These are phyloP conservation scores for Pueraria montana DNA, from an alignment of 306 rosid genomes.

Conservation along the genomic window DNA sequence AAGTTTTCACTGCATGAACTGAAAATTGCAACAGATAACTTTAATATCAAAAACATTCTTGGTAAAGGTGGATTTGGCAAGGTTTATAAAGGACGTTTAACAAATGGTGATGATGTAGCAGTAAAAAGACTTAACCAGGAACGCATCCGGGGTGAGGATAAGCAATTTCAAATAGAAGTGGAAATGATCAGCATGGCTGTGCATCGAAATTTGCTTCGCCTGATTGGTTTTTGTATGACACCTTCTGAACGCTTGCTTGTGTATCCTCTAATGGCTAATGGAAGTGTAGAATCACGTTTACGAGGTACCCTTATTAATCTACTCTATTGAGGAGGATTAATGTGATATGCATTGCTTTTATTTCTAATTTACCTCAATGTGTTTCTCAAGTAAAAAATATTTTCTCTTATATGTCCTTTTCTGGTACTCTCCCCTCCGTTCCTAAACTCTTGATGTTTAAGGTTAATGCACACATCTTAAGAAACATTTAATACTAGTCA, in stretches of 20 bases:
- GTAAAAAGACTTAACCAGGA: constrained; percentile 93
- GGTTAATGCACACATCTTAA: too few relatives aligned
- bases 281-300: constrained; percentile 96
- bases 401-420: neutral
- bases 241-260: constrained; percentile 49
- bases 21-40: constrained; percentile 87
- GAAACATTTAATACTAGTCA: too few relatives aligned
- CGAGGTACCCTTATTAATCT: constrained; percentile 64
- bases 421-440: too few relatives aligned
- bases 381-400: constrained; percentile 4
- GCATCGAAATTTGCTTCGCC: constrained; percentile 53
- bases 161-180: constrained; percentile 89
- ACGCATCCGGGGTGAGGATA: constrained; percentile 83
- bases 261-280: constrained; percentile 47
- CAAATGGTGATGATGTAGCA: constrained; percentile 87
- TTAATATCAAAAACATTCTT: constrained; percentile 72
- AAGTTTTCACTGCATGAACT: constrained; percentile 90
- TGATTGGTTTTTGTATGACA: constrained; percentile 50
- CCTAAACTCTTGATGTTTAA: too few relatives aligned
- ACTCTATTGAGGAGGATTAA: constrained; percentile 9
- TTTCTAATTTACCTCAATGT: constrained; percentile 6
- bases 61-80: constrained; percentile 98
- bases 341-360: constrained; percentile 19
- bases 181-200: constrained; percentile 48
- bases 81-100: constrained; percentile 92